Evolutionary conservation across 2,329 filamentous ascomycete species (phyloP).

Genomic region (Fusarium xylarioides): DNA sequence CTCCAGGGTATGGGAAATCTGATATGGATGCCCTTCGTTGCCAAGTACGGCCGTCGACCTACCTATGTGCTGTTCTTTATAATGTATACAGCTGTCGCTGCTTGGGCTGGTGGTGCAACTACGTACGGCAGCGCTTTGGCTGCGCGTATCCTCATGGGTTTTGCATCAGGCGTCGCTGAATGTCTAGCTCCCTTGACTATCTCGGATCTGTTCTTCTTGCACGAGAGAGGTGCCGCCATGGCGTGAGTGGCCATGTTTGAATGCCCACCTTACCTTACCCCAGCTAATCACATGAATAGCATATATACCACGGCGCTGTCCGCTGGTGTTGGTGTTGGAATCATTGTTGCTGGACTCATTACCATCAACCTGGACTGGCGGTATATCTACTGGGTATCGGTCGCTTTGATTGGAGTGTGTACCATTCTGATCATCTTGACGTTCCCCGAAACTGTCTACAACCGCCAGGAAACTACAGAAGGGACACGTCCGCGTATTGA

Average conservation of each 20-base stretch:
- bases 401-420: slow-evolving; percentile 58
- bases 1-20: slow-evolving; percentile 51
- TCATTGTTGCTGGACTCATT: slow-evolving; percentile 58
- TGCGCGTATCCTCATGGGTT: slow-evolving; percentile 61
- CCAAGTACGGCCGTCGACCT: slow-evolving; percentile 56
- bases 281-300: not conserved
- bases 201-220: not conserved
- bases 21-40: slow-evolving; percentile 56
- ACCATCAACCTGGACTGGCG: slow-evolving; percentile 59
- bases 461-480: not conserved
- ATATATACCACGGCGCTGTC: slow-evolving; percentile 55
- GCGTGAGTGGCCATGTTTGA: not conserved
- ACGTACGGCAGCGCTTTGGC: slow-evolving; percentile 54
- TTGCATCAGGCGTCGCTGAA: slow-evolving; percentile 59
- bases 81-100: slow-evolving; percentile 51
- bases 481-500: not conserved
- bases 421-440: slow-evolving; percentile 60
- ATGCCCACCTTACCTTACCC: accelerated
- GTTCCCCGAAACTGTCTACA: slow-evolving; percentile 58
- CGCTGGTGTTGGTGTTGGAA: slow-evolving; percentile 53
- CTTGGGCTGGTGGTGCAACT: slow-evolving; percentile 56
- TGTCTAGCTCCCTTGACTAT: not conserved
- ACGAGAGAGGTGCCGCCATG: slow-evolving; percentile 61
- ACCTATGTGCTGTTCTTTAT: slow-evolving; percentile 55
- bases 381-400: slow-evolving; percentile 60